phyloP scores from a whole-genome alignment of 1,284 basidiomycete species.

The Inonotus hispidus region DNA sequence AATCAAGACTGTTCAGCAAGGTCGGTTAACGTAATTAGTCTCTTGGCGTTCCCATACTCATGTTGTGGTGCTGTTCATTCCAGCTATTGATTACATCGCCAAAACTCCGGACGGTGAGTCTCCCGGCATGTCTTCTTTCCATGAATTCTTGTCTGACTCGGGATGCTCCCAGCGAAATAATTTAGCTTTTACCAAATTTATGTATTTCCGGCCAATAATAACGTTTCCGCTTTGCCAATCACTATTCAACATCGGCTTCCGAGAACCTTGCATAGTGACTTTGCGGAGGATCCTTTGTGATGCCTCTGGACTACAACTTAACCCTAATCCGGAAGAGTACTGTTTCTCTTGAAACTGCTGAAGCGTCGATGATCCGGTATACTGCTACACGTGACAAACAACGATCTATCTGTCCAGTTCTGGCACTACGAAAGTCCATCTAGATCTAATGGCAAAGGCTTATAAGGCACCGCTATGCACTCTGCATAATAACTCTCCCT shows the following conservation, averaged over 20 bases:
- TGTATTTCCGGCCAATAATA: constrained; percentile 12
- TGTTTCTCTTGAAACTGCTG: not conserved
- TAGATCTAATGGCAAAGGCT: not conserved
- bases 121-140: not conserved
- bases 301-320: not conserved
- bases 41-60: constrained; percentile 17
- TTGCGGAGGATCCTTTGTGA: not conserved
- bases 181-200: constrained; percentile 4
- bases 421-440: not conserved
- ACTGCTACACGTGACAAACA: not conserved
- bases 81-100: constrained; percentile 96
- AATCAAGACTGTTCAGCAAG: constrained; percentile 92
- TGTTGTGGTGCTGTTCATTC: constrained; percentile 17
- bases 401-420: not conserved
- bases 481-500: not conserved
- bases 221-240: constrained; percentile 2
- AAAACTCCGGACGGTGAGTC: constrained; percentile 85
- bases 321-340: not conserved
- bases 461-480: constrained; percentile 8
- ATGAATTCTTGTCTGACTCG: constrained; percentile 24
- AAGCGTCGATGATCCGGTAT: constrained; percentile 3
- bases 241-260: constrained; percentile 8
- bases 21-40: constrained; percentile 38
- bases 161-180: constrained; percentile 16
- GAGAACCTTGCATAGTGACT: not conserved